Conservation (phyloP, 2,329 filamentous ascomycete species). For the Alternaria panax region DNA sequence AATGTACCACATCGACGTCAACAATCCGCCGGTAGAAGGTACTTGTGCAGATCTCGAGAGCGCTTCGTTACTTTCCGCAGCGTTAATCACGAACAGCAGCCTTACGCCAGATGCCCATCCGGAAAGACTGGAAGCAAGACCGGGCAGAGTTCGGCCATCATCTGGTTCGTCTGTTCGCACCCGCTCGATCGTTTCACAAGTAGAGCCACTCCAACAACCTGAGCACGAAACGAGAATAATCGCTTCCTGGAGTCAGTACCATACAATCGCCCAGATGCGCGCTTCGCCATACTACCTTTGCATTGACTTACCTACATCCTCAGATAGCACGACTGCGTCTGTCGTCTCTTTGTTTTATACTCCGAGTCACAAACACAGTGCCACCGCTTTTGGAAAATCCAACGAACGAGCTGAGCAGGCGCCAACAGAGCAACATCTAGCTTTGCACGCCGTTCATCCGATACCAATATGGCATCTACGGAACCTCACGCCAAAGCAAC, state of each 20-base stretch:
- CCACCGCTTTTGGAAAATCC: too few species aligned
- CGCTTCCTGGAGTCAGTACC: not conserved
- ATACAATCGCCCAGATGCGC: not conserved
- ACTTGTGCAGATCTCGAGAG: not conserved
- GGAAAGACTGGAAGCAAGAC: not conserved
- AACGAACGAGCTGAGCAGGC: not conserved
- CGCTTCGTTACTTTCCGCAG: not conserved
- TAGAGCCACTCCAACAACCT: not conserved
- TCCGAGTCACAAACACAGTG: too few species aligned
- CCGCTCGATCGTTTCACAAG: not conserved
- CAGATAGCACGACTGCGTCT: not conserved
- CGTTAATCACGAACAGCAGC: not conserved
- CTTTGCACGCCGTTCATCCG: not conserved
- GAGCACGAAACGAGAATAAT: not conserved
- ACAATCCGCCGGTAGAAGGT: not conserved
- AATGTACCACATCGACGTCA: conserved; percentile 2
- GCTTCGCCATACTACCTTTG: not conserved
- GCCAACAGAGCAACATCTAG: not conserved
- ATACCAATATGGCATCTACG: not conserved
- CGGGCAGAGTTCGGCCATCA: not conserved
- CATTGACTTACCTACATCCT: not conserved
- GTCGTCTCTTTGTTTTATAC: not conserved
- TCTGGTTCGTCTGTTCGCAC: not conserved
- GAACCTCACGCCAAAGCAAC: not conserved
- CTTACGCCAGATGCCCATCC: not conserved